Percentiles rank a stretch among this genome's conserved stretches.
These are phyloP conservation scores for Pythium monospermum DNA, from an alignment of 352 stramenopile species.

Conservation along the genomic window DNA sequence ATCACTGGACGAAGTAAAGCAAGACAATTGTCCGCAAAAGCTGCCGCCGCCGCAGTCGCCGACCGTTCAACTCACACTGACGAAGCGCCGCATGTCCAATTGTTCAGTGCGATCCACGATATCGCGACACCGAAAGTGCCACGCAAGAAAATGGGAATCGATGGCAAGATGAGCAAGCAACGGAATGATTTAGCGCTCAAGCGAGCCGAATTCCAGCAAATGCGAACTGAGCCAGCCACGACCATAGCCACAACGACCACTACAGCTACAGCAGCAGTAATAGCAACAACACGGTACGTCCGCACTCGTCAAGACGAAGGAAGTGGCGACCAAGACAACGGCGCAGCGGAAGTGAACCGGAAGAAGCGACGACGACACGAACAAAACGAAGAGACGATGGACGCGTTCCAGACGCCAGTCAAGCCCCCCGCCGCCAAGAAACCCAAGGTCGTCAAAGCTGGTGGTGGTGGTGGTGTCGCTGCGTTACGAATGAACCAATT, in stretches of 20 bases:
- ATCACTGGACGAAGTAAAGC: conserved; percentile 13
- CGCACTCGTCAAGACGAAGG: too few relatives aligned
- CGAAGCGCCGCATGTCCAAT: background rate
- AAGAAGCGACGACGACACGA: background rate
- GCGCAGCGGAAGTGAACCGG: conserved; percentile 5
- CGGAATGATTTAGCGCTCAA: conserved; percentile 31
- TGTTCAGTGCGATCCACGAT: conserved; percentile 36
- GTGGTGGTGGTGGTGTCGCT: too few relatives aligned
- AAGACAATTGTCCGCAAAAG: conserved; percentile 12
- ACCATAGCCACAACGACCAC: background rate
- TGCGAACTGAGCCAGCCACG: conserved; percentile 16
- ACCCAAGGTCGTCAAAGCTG: background rate
- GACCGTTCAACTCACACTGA: conserved; percentile 1
- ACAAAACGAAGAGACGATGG: background rate
- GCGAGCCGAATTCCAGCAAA: conserved; percentile 44
- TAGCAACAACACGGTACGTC: too few relatives aligned
- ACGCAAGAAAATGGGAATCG: conserved; percentile 44
- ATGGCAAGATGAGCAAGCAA: conserved; percentile 28
- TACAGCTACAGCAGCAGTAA: too few relatives aligned
- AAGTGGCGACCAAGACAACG: conserved; percentile 7
- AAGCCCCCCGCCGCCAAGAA: conserved; percentile 16
- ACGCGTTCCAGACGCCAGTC: conserved; percentile 15
- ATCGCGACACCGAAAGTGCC: conserved; percentile 60
- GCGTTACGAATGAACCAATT: too few relatives aligned
- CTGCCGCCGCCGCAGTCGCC: conserved; percentile 4